Percentiles rank a stretch among this genome's conserved stretches.
Conservation (phyloP, 306 rosid genomes). For the Coriaria nepalensis region DNA sequence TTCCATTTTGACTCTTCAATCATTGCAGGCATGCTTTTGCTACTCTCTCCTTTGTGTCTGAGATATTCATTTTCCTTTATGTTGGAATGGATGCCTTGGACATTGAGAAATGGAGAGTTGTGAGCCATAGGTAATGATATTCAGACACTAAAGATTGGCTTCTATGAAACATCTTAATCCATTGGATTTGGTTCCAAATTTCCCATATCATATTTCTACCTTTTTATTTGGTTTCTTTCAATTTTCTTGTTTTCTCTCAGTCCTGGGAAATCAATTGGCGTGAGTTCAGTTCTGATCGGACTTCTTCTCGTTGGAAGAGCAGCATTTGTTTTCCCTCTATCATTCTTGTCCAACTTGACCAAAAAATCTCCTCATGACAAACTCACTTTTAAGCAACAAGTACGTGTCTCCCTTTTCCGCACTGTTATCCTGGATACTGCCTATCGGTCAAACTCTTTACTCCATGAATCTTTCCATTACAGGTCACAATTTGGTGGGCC, state of each 20-base stretch:
- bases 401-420: constrained; percentile 17
- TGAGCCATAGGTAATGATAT: constrained; percentile 53
- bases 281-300: constrained; percentile 73
- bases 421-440: constrained; percentile 1
- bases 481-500: constrained; percentile 98
- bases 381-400: constrained; percentile 74
- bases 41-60: constrained; percentile 78
- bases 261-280: constrained; percentile 70
- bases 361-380: constrained; percentile 55
- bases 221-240: constrained; percentile 3
- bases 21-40: constrained; percentile 84
- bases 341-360: constrained; percentile 66
- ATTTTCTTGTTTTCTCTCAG: constrained; percentile 24
- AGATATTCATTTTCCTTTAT: constrained; percentile 85
- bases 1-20: constrained; percentile 10
- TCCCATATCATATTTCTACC: background rate
- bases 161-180: constrained; percentile 1
- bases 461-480: constrained; percentile 8
- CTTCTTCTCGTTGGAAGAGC: constrained; percentile 89
- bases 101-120: constrained; percentile 87
- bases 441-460: constrained; percentile 1
- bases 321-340: constrained; percentile 83
- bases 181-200: background rate
- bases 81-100: constrained; percentile 98
- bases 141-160: constrained; percentile 2